Conservation (phyloP, 192 early-diverging fungal genomes). For the Rhizoclosmatium sp. region DNA sequence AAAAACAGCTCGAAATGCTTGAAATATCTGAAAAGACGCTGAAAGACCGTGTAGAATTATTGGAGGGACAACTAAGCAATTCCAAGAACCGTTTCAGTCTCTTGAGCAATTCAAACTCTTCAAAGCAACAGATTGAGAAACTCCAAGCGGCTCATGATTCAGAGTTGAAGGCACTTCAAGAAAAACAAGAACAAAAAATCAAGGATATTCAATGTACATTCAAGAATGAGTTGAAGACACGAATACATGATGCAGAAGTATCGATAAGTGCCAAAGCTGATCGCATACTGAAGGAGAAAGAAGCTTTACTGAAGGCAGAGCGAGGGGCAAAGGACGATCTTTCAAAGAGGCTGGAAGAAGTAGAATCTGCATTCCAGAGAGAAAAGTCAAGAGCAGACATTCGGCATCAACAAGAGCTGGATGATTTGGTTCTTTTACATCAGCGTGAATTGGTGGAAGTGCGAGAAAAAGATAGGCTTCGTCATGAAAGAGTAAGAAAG, state of each 20-base stretch:
- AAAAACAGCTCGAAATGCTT: not conserved
- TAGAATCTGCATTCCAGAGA: not conserved
- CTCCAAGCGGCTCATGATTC: conserved; percentile 18
- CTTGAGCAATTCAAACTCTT: not conserved
- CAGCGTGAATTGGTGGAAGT: conserved; percentile 24
- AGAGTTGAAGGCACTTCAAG: conserved; percentile 27
- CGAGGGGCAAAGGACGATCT: conserved; percentile 9
- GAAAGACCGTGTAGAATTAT: not conserved
- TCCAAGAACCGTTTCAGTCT: not conserved
- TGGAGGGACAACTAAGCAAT: not conserved
- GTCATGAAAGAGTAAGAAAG: conserved; percentile 8
- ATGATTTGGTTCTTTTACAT: conserved; percentile 1
- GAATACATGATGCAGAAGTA: conserved; percentile 2
- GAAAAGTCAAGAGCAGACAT: conserved; percentile 10
- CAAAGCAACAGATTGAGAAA: conserved; percentile 25
- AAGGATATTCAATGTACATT: conserved; percentile 21
- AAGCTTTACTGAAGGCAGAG: conserved; percentile 19
- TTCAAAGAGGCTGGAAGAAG: not conserved
- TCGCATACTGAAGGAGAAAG: conserved; percentile 13
- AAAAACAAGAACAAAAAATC: conserved; percentile 29
- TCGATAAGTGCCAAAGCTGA: conserved; percentile 5
- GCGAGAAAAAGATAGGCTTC: not conserved
- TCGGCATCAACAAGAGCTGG: conserved; percentile 34
- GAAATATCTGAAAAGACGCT: not conserved
- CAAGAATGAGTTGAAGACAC: conserved; percentile 18